phyloP scores from a whole-genome alignment of 1,284 basidiomycete species.

The Phylloporus sp. region DNA sequence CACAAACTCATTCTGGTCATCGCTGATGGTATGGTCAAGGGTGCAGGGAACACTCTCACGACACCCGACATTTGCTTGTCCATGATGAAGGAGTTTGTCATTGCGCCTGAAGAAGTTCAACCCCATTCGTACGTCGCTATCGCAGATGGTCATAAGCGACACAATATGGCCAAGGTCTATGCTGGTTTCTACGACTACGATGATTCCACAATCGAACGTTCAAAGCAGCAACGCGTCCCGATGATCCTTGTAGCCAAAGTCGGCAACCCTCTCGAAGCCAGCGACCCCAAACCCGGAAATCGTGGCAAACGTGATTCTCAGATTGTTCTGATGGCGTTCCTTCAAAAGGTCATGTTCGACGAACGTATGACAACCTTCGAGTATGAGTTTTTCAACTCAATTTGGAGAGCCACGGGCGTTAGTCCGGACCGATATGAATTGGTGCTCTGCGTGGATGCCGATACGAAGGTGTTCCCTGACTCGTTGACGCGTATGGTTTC shows the following conservation, averaged over 20 bases:
- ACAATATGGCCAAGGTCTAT: constrained; percentile 99
- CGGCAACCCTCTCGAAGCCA: constrained; percentile 89
- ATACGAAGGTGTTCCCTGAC: constrained; percentile 97
- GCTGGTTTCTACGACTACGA: constrained; percentile 99
- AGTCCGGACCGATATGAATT: constrained; percentile 97
- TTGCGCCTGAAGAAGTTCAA: constrained; percentile 87
- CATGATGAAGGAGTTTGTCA: constrained; percentile 98
- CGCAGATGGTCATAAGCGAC: constrained; percentile 97
- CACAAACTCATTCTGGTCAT: constrained; percentile 97
- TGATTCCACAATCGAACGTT: constrained; percentile 86
- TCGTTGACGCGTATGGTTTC: constrained; percentile 91
- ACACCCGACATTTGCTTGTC: constrained; percentile 94
- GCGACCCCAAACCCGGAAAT: constrained; percentile 95
- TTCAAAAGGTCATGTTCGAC: constrained; percentile 99
- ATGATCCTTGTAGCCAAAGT: constrained; percentile 94
- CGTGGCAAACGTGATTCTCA: constrained; percentile 99
- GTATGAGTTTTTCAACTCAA: constrained; percentile 98
- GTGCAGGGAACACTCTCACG: constrained; percentile 83
- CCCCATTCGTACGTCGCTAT: constrained; percentile 98
- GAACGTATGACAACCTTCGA: constrained; percentile 99
- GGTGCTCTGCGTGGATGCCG: constrained; percentile 97
- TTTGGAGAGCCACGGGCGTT: constrained; percentile 94
- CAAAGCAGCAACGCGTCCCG: constrained; percentile 97
- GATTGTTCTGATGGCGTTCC: constrained; percentile 96
- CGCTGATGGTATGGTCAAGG: constrained; percentile 98